Percentiles rank a stretch among this genome's conserved stretches.
Evolutionary conservation across 108 stramenopile genomes (phyloP).

Genomic region (Nitzschia putrida): DNA sequence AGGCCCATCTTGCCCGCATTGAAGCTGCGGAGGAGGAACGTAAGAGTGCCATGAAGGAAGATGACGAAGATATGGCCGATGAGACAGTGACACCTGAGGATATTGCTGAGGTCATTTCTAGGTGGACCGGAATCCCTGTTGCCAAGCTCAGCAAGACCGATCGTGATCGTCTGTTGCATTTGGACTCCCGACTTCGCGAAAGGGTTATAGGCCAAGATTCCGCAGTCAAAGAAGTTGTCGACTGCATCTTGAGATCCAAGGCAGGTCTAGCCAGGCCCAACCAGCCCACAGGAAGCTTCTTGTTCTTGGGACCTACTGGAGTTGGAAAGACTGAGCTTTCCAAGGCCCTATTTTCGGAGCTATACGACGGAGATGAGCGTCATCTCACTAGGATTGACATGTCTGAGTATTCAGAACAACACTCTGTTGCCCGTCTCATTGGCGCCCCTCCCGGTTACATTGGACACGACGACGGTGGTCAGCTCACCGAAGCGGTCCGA

Average conservation of each 20-base stretch:
- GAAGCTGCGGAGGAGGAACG: slow-evolving; percentile 73
- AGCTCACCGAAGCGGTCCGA: slow-evolving; percentile 95
- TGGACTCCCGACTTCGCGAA: slow-evolving; percentile 62
- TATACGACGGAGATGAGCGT: slow-evolving; percentile 85
- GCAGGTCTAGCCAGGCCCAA: slow-evolving; percentile 73
- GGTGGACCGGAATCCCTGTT: slow-evolving; percentile 71
- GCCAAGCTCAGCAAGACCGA: slow-evolving; percentile 77
- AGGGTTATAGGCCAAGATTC: slow-evolving; percentile 89
- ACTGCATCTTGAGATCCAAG: slow-evolving; percentile 83
- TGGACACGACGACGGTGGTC: slow-evolving; percentile 96
- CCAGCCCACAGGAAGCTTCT: slow-evolving; percentile 79
- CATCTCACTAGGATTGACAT: slow-evolving; percentile 94
- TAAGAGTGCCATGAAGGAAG: slow-evolving; percentile 37
- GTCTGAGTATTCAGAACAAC: slow-evolving; percentile 90
- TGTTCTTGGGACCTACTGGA: slow-evolving; percentile 92
- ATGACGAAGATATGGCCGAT: slow-evolving; percentile 73
- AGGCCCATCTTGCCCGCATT: slow-evolving; percentile 61
- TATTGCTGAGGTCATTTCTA: slow-evolving; percentile 63
- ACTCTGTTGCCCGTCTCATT: slow-evolving; percentile 86
- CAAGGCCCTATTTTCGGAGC: slow-evolving; percentile 89
- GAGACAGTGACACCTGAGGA: slow-evolving; percentile 62
- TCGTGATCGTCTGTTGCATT: slow-evolving; percentile 75
- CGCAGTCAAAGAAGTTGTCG: slow-evolving; percentile 80
- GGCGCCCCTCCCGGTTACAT: slow-evolving; percentile 94
- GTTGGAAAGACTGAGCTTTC: slow-evolving; percentile 92